Conservation (phyloP, 2,329 filamentous ascomycete species). For the Nigrospora sphaerica region DNA sequence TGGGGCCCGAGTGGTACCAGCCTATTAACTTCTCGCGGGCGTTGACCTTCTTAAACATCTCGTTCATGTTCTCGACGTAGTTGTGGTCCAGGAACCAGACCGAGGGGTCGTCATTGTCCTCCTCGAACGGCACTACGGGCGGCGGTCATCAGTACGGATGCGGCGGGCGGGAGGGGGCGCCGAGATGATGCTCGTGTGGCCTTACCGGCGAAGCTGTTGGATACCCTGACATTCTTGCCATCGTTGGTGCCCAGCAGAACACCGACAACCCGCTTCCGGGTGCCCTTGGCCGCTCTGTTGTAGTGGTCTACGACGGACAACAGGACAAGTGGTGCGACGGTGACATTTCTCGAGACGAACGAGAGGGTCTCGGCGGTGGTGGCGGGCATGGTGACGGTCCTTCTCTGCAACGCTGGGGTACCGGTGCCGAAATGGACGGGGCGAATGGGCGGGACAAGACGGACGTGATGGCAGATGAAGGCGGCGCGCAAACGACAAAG, state of each 20-base stretch:
- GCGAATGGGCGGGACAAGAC: not conserved
- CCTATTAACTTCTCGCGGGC: conserved; percentile 97
- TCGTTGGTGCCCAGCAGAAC: conserved; percentile 93
- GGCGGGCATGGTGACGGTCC: conserved; percentile 67
- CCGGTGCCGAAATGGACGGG: too few species aligned
- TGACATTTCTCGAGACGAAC: conserved; percentile 89
- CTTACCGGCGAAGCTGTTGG: conserved; percentile 96
- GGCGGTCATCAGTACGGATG: conserved; percentile 1
- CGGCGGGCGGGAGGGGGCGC: not conserved
- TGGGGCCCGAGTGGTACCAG: conserved; percentile 98
- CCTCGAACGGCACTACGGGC: conserved; percentile 82
- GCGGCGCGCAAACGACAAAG: not conserved
- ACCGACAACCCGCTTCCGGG: conserved; percentile 81
- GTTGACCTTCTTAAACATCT: conserved; percentile 99
- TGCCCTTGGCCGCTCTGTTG: conserved; percentile 86
- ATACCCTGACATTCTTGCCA: conserved; percentile 91
- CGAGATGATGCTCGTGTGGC: conserved; percentile 11
- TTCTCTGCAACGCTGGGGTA: not conserved
- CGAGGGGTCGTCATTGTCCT: conserved; percentile 96
- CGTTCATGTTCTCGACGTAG: conserved; percentile 98
- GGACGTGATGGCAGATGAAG: too few species aligned
- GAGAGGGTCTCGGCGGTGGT: conserved; percentile 95
- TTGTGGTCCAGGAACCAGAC: conserved; percentile 99
- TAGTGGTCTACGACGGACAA: conserved; percentile 98
- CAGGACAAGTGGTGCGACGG: conserved; percentile 93